Conservation (phyloP, 2,329 filamentous ascomycete genomes). For the Metarhizium brunneum region DNA sequence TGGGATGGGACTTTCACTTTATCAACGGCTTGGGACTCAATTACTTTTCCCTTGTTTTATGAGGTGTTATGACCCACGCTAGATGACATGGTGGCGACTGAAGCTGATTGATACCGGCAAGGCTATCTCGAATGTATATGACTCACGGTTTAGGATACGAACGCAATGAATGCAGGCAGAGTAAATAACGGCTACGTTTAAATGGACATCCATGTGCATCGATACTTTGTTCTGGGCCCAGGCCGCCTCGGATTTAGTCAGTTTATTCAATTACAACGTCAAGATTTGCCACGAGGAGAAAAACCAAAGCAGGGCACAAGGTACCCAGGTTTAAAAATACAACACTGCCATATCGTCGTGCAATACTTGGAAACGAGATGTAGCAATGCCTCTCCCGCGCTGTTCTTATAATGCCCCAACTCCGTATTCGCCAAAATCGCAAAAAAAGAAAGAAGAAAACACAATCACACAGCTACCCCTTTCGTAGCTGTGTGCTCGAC, state of each 20-base stretch:
- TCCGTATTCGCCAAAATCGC: too few species aligned
- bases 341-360: too few species aligned
- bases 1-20: neutral
- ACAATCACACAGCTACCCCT: neutral
- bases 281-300: too few species aligned
- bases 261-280: too few species aligned
- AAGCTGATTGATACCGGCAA: neutral
- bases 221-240: too few species aligned
- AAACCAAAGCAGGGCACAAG: too few species aligned
- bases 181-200: neutral
- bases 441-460: neutral
- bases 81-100: neutral
- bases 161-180: neutral
- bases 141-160: constrained; percentile 1
- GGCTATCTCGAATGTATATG: neutral
- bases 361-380: too few species aligned
- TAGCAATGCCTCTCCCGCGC: too few species aligned
- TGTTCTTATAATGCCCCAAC: too few species aligned
- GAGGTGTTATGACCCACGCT: neutral
- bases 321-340: too few species aligned
- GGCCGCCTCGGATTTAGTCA: too few species aligned
- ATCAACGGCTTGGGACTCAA: too few species aligned
- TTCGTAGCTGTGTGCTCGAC: constrained; percentile 11
- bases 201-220: neutral
- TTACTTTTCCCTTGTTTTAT: neutral